phyloP scores from a whole-genome alignment of 768 basidiomycete species.

The Pleurotus pulmonarius region DNA sequence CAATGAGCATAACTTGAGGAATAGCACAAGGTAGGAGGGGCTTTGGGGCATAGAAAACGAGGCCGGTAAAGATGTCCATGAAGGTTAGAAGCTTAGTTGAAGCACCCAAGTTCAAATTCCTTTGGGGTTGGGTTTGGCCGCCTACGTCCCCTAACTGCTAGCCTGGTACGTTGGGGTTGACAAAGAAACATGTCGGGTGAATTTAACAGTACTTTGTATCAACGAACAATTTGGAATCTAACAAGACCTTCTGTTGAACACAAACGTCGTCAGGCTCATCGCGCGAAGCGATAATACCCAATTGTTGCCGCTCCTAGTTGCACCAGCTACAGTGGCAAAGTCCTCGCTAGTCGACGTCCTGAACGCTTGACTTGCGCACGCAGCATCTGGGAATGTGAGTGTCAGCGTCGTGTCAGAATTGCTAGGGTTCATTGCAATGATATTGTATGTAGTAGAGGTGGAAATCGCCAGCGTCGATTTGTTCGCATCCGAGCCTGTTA shows the following conservation, averaged over 20 bases:
- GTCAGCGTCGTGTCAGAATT: slow-evolving; percentile 22
- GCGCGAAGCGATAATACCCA: slow-evolving; percentile 27
- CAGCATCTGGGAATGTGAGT: slow-evolving; percentile 29
- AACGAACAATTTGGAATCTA: slow-evolving; percentile 1
- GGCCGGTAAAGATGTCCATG: no score
- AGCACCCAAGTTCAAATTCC: no score
- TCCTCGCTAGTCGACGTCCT: slow-evolving; percentile 31
- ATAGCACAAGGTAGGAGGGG: no score
- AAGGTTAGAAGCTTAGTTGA: no score
- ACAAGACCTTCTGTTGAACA: slow-evolving; percentile 24
- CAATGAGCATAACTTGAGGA: no score
- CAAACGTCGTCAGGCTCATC: slow-evolving; percentile 32
- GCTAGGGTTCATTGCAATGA: slow-evolving; percentile 33
- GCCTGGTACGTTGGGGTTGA: no score
- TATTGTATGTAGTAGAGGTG: slow-evolving; percentile 21
- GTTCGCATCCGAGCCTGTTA: slow-evolving; percentile 28
- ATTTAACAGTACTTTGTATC: no score
- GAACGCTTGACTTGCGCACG: slow-evolving; percentile 23
- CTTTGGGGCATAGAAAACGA: no score
- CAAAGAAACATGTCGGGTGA: no score
- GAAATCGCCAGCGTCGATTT: slow-evolving; percentile 28
- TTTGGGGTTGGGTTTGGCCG: no score
- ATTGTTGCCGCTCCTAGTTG: slow-evolving; percentile 16
- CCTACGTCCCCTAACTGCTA: no score
- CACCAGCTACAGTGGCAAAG: slow-evolving; percentile 26